A percentile compares a stretch with the other conserved stretches of the same genome.
Evolutionary conservation across 305 asterid genomes (phyloP).

Genomic region (Salvia sclarea): DNA sequence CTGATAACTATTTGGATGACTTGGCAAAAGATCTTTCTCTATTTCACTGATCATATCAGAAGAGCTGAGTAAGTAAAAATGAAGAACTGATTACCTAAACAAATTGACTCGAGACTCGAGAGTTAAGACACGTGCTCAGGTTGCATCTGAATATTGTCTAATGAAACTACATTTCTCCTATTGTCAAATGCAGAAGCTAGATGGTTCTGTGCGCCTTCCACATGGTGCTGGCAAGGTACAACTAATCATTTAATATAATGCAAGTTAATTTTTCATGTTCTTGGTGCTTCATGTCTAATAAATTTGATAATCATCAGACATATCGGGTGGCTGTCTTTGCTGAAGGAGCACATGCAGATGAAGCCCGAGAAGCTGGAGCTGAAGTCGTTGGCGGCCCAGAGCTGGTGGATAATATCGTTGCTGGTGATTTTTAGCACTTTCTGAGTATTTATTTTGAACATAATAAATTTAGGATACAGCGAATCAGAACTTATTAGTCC

Average conservation of each 20-base stretch:
- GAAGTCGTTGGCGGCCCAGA: conserved; percentile 92
- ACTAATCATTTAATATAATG: conserved; percentile 3
- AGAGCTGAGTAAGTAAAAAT: neutral
- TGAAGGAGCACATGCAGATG: conserved; percentile 97
- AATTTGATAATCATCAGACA: conserved; percentile 47
- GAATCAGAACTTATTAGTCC: conserved; percentile 4
- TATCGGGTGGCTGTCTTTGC: conserved; percentile 90
- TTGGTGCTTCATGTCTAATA: conserved; percentile 37
- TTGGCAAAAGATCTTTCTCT: neutral
- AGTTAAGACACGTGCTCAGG: no score
- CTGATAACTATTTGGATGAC: neutral
- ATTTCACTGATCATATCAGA: neutral
- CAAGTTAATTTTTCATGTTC: conserved; percentile 17
- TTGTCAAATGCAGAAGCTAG: conserved; percentile 70
- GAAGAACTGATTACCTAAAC: neutral
- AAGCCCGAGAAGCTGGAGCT: conserved; percentile 96
- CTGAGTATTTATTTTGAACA: neutral
- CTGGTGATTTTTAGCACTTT: conserved; percentile 44
- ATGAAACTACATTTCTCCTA: conserved; percentile 18
- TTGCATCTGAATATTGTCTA: no score
- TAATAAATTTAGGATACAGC: conserved; percentile 15
- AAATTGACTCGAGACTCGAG: neutral
- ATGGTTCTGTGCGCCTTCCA: conserved; percentile 79
- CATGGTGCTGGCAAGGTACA: conserved; percentile 95
- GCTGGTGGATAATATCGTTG: conserved; percentile 67